Conservation (phyloP, 1,139 yeast species). For the Pichia sorboxylosa region DNA sequence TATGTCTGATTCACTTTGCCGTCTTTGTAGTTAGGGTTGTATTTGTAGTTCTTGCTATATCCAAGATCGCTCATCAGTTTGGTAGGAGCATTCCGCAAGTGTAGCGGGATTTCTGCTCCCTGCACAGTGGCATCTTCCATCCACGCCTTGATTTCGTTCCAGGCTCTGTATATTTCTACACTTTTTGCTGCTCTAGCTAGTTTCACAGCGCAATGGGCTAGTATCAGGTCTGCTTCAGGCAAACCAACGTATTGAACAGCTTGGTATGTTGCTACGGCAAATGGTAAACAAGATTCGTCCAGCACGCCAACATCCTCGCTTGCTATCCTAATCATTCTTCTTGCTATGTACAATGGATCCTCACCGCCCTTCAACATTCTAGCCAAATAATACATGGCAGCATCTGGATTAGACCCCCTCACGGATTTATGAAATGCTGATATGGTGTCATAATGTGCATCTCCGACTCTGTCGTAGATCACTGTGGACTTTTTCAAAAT, state of each 20-base stretch:
- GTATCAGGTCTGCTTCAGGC: conserved; percentile 86
- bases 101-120: conserved; percentile 59
- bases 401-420: conserved; percentile 81
- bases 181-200: conserved; percentile 80
- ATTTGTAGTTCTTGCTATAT: conserved; percentile 73
- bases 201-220: conserved; percentile 88
- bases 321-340: conserved; percentile 88
- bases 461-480: conserved; percentile 80
- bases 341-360: conserved; percentile 81
- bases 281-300: conserved; percentile 76
- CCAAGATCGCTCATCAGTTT: conserved; percentile 79
- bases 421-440: conserved; percentile 89
- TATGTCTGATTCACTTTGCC: conserved; percentile 68
- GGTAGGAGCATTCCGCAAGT: conserved; percentile 90
- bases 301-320: conserved; percentile 81
- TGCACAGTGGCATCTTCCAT: conserved; percentile 54
- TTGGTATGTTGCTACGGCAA: conserved; percentile 75
- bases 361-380: conserved; percentile 89
- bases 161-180: conserved; percentile 72
- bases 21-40: conserved; percentile 66
- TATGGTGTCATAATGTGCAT: conserved; percentile 85
- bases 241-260: conserved; percentile 89
- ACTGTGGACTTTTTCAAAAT: conserved; percentile 42
- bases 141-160: conserved; percentile 50
- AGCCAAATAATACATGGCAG: conserved; percentile 75